These are phyloP conservation scores for Fragaria nilgerrensis DNA, from an alignment of 306 rosid species.

Conservation along the genomic window DNA sequence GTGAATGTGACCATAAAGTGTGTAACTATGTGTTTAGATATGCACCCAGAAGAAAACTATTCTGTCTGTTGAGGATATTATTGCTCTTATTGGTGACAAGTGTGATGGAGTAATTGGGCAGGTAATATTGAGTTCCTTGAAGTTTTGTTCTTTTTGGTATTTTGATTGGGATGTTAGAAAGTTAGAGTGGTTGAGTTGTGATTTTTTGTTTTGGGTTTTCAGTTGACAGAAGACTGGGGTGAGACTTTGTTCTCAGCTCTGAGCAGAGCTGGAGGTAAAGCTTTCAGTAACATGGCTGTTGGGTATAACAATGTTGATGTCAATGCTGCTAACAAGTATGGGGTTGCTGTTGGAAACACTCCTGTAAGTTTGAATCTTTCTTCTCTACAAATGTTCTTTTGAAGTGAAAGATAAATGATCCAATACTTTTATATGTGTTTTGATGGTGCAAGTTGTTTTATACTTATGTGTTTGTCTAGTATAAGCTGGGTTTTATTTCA, in stretches of 20 bases:
- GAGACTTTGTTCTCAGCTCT: conserved; percentile 89
- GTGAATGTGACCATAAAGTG: conserved; percentile 12
- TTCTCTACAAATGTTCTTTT: background rate
- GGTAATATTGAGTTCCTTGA: conserved; percentile 33
- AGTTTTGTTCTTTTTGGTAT: background rate
- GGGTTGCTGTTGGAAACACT: conserved; percentile 95
- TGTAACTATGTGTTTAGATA: conserved; percentile 41
- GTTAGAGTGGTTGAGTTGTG: conserved; percentile 12
- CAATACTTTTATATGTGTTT: background rate
- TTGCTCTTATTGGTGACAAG: conserved; percentile 85
- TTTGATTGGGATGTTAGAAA: conserved; percentile 3
- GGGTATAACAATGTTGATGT: conserved; percentile 96
- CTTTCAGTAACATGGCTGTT: conserved; percentile 98
- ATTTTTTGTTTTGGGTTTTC: conserved; percentile 22
- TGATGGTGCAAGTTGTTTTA: background rate
- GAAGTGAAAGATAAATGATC: background rate
- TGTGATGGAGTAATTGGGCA: conserved; percentile 99
- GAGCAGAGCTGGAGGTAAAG: conserved; percentile 96
- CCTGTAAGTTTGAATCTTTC: conserved; percentile 47
- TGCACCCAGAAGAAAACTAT: conserved; percentile 95
- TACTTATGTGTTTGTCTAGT: background rate
- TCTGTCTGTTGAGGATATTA: conserved; percentile 85
- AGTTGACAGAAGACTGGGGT: conserved; percentile 99
- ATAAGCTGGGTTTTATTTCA: background rate
- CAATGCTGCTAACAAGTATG: conserved; percentile 80